Evolutionary conservation across 108 stramenopile species (phyloP), one percentile per base, ranked within the genome.

Genomic region (Nitzschia palea): DNA sequence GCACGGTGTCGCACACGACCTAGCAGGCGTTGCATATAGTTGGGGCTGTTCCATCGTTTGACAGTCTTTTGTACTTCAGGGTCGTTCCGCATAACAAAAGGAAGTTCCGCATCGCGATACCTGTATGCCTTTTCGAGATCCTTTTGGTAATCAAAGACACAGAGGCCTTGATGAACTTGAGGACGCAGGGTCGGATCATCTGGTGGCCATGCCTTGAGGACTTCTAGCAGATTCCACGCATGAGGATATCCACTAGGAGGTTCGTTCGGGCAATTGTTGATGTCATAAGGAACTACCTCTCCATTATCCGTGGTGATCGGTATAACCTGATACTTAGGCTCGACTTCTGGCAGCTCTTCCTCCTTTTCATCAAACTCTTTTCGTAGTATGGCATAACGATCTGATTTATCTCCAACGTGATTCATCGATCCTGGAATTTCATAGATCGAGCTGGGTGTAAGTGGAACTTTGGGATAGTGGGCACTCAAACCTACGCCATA

Each of bases 61-160:
- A 79, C 93, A 4, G 92, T 63, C 0, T 75, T 75, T 4, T 83
- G 71, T 22, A 96, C 82, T 22, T 79, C 67, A 25, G 97, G 97
- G 71, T 97, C 91, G 50, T 90, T 78, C 26, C 89, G 65, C 10
- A 96, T 67, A 10, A 97, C 83, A 79, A 97, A 98, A 15, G 98
- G 97, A 15, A 96, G 67, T 77, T 98, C 98, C 10, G 80, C 80
- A 15, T 87, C 67, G 15, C 96, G 82, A 77, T 97, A 98, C 18
- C 68, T 72, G n/a, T 79, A 61, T 12, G 91, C 93, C 82, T 95
- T 92, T 44, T 75, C 60, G 22, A 88, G 58, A 23, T 97, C 90
- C 3, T 82, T 87, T 27, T 80, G 42, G 56, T 87, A 85, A 54
- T 93, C 92, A 74, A 93, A 93, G 56, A 86, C 68, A 62, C 92